Evolutionary conservation across 2,329 filamentous ascomycete genomes (phyloP).

Genomic region (Penicillium sp.): DNA sequence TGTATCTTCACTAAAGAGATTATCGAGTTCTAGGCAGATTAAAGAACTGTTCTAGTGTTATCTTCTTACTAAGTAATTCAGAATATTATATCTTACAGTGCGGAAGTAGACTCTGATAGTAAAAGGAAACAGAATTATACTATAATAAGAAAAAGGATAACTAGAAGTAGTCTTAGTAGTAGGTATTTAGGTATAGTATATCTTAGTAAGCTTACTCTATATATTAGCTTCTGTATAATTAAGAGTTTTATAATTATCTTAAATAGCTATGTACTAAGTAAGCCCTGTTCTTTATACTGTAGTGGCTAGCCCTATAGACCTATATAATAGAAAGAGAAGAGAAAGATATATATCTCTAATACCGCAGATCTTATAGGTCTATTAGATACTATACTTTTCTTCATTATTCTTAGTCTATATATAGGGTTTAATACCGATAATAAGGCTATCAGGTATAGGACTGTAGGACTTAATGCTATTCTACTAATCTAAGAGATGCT

Average conservation of each 20-base stretch:
- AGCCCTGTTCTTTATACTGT: background rate
- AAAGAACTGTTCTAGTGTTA: too few species aligned
- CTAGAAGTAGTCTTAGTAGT: background rate
- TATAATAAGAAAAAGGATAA: background rate
- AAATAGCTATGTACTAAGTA: background rate
- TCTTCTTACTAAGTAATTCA: too few species aligned
- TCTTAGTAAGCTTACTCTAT: too few species aligned
- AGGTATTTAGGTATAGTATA: background rate
- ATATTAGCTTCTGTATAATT: too few species aligned
- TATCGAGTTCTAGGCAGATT: background rate
- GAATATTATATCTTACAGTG: background rate
- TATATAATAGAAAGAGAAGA: background rate
- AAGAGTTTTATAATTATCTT: background rate
- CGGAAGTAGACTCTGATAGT: background rate
- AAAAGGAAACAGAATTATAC: background rate
- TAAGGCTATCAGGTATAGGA: background rate
- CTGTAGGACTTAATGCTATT: background rate
- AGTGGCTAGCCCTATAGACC: background rate
- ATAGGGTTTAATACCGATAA: too few species aligned
- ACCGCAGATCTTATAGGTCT: background rate
- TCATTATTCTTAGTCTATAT: background rate
- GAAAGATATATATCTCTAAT: background rate
- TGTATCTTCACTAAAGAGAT: background rate
- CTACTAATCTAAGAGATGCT: background rate
- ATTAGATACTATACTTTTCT: background rate